phyloP scores from a whole-genome alignment of 495 filamentous ascomycete species.

The Durotheca rogersii region DNA sequence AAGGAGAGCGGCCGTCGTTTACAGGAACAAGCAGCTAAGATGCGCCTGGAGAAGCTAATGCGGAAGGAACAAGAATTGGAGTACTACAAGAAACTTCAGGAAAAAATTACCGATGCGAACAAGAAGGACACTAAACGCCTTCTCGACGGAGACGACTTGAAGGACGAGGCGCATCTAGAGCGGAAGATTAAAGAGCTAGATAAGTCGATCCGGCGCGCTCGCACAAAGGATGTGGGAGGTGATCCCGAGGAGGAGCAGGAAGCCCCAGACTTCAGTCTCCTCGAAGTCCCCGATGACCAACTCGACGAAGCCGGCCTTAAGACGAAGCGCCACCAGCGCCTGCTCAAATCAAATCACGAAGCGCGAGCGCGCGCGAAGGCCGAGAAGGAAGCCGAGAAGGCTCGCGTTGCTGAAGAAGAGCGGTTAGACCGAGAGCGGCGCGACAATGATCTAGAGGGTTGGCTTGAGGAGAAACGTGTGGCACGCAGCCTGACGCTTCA shows the following conservation, averaged over 20 bases:
- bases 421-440: slow-evolving; percentile 79
- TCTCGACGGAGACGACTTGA: slow-evolving; percentile 85
- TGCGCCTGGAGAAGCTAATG: slow-evolving; percentile 90
- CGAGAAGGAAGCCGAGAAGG: slow-evolving; percentile 90
- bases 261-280: slow-evolving; percentile 77
- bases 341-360: slow-evolving; percentile 92
- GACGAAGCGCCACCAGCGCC: slow-evolving; percentile 84
- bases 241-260: slow-evolving; percentile 74
- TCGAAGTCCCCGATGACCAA: slow-evolving; percentile 88
- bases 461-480: slow-evolving; percentile 77
- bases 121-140: slow-evolving; percentile 89
- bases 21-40: slow-evolving; percentile 95
- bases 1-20: slow-evolving; percentile 88
- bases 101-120: slow-evolving; percentile 60
- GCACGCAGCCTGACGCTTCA: slow-evolving; percentile 71
- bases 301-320: slow-evolving; percentile 88
- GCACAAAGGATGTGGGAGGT: slow-evolving; percentile 89
- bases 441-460: slow-evolving; percentile 79
- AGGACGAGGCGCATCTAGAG: slow-evolving; percentile 82
- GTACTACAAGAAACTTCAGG: slow-evolving; percentile 82
- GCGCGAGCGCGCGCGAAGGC: slow-evolving; percentile 87
- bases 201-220: slow-evolving; percentile 77
- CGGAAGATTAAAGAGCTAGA: slow-evolving; percentile 83
- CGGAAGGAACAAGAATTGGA: slow-evolving; percentile 94
- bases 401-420: slow-evolving; percentile 76